Evolutionary conservation across 768 basidiomycete genomes (phyloP).

Genomic region (Suillus paluster): DNA sequence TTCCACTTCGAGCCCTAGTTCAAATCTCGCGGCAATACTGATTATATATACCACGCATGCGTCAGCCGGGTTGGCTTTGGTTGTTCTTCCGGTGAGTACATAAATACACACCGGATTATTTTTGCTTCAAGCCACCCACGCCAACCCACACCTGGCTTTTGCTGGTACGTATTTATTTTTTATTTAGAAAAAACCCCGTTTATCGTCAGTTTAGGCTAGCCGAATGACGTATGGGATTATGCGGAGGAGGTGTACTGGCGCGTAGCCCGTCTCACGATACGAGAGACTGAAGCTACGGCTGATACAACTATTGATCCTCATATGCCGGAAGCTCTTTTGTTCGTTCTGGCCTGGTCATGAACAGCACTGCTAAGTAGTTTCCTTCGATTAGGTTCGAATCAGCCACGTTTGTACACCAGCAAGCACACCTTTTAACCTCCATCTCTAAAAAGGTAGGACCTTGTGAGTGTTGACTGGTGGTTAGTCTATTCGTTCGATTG

Average conservation of each 20-base stretch:
- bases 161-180: too few relatives aligned
- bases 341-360: background rate
- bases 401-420: background rate
- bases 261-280: background rate
- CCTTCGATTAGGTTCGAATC: background rate
- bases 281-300: background rate
- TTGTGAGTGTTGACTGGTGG: background rate
- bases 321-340: background rate
- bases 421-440: background rate
- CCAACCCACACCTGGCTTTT: background rate
- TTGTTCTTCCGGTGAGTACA: slow-evolving; percentile 1
- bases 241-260: too few relatives aligned
- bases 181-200: too few relatives aligned
- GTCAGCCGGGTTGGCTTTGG: background rate
- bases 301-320: background rate
- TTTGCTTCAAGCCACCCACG: slow-evolving; percentile 2
- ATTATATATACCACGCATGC: background rate
- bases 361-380: background rate
- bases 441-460: background rate
- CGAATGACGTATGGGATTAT: too few relatives aligned
- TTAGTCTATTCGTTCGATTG: background rate
- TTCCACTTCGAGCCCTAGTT: background rate
- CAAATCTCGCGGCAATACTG: background rate
- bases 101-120: background rate
- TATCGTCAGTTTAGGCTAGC: too few relatives aligned